Evolutionary conservation across 306 rosid genomes (phyloP).

Genomic region (Vigna trinervia): DNA sequence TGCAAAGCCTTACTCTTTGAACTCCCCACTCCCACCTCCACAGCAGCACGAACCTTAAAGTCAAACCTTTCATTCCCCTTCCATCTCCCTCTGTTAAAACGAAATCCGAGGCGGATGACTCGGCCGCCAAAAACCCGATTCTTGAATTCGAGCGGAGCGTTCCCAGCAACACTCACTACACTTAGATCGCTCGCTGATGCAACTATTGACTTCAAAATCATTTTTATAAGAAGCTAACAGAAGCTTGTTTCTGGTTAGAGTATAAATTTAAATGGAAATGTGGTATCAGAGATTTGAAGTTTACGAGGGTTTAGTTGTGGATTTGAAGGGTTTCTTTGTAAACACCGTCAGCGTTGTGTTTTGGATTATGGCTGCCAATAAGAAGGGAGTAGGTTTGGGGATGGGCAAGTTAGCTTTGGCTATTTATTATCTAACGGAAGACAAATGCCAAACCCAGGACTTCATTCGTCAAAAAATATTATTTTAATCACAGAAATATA

Average conservation of each 20-base stretch:
- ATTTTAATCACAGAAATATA: too few species aligned
- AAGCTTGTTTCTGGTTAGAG: neutral
- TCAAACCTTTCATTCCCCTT: slow-evolving; percentile 42
- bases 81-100: slow-evolving; percentile 47
- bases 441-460: neutral
- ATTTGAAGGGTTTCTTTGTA: slow-evolving; percentile 42
- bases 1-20: slow-evolving; percentile 48
- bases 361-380: slow-evolving; percentile 38
- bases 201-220: slow-evolving; percentile 54
- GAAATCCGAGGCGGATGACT: slow-evolving; percentile 25
- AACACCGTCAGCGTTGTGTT: slow-evolving; percentile 49
- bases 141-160: slow-evolving; percentile 40
- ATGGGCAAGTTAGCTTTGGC: too few species aligned
- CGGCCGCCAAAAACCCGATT: slow-evolving; percentile 40
- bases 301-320: neutral
- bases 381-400: neutral
- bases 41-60: slow-evolving; percentile 53
- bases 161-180: slow-evolving; percentile 38
- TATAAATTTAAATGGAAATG: slow-evolving; percentile 17
- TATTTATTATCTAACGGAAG: too few species aligned
- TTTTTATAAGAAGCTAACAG: neutral
- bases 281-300: slow-evolving; percentile 13
- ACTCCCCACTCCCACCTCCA: slow-evolving; percentile 59
- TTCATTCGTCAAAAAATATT: too few species aligned
- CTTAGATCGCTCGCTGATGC: slow-evolving; percentile 50